Base-by-base conservation (phyloP, 2,329 filamentous ascomycete species). In the Tolypocladium endophyticum region DNA sequence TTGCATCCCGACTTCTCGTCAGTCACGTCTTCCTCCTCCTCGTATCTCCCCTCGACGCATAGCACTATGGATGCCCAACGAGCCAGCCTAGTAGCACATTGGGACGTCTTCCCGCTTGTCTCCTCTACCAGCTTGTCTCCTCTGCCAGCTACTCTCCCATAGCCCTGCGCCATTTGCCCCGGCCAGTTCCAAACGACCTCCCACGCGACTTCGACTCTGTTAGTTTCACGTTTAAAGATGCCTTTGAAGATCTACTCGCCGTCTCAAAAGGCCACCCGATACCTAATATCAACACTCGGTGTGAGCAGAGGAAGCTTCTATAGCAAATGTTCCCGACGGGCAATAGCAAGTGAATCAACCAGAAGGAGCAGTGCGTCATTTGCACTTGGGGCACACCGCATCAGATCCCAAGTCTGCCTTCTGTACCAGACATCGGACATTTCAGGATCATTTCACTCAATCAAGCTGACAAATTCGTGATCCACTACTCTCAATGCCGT, bases 171-270 rank as follows among this genome's bases (percentile, higher is more conserved):
- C 67, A 74, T 60, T 72, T 83, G 9, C 74, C 71, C 9, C 79
- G 77, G 61, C 82, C 82, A 2, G 65, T 72, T 0, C 81, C 81
- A 0, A 73, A 68, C 9, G 79, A 79, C 62, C 70, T 75, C 1
- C 74, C 77, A 11, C 61, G 69, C 4, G 70, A 71, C 53, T 61
- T 71, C 38, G 73, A 77, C 59, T 55, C 70, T 16, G 67, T 65
- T 45, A 65, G 72, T 39, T 82, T 82, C 65, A 81, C 79, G 11
- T 85, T 82, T 63, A 73, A 78, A 38, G 81, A 84, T 63, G 81
- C 82, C 55, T 84, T 84, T 62, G 81, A 85, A 64, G 82, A 85
- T 62, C 75, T 85, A 18, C 72, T 85, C 16, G 71, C 72, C n/a
- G 74, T 76, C 23, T 75, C 74, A n/a, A 73, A 75, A 18, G 76